Evolutionary conservation across 2,329 filamentous ascomycete species (phyloP), one percentile per base, ranked within the genome.

Genomic region (Blastomyces emzantsi): DNA sequence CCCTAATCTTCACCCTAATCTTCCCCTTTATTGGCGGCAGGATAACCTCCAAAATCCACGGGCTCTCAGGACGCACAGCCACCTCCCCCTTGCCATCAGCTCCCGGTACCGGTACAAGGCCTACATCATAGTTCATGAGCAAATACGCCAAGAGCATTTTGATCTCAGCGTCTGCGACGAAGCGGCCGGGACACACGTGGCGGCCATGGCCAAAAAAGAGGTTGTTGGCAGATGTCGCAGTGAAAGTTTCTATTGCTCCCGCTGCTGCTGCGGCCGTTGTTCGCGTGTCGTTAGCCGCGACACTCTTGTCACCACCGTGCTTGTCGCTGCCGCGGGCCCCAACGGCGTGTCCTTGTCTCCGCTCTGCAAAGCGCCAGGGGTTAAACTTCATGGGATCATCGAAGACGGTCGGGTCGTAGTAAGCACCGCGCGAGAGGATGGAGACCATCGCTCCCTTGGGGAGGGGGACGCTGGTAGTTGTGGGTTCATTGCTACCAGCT

Each of bases 381-480:
- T 60, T 33, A 25, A 60, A 60, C 15, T 36, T 60, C 13, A 19
- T 11, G 1, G 58, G 58, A 22, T 60, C 58, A 1, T 60, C 58
- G n/a, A 47, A 60, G 25, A 51, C 6, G 28, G 36, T 8, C 5
- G 41, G 13, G 49, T 60, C 43, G 45, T 5, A 19, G 58, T 36
- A 36, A 43, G 8, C 11, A 19, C 17, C 13, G 28, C 13, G 58
- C 7, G 25, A 19, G 45, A 60, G 58, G 11, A 60, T 39, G 19
- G 58, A 60, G 30, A 60, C 25, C 17, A 60, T 60, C 11, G 58
- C 15, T 15, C 58, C 58, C 25, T 60, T 60, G 41, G 58, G 58
- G 25, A 60, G 58, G 19, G 41, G 43, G 41, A 39, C 41, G 19
- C 11, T 47, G n/a, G 17, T 30, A 17, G 55, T 58, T 3, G 3